Conservation (phyloP, 140 eudicot species). For the Oenanthe javanica region DNA sequence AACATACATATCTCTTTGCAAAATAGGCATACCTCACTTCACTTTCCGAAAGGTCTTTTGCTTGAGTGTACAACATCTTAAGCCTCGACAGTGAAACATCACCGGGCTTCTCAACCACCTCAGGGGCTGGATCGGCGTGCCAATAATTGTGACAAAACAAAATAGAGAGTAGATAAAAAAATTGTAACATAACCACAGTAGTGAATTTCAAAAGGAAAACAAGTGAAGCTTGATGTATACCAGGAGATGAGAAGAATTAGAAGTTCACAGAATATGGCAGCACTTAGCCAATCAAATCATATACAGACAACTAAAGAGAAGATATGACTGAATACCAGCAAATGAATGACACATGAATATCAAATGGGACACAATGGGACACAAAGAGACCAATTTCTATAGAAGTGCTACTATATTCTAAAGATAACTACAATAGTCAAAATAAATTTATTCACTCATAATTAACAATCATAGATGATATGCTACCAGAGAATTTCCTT, state of each 20-base stretch:
- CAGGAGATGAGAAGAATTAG: background rate
- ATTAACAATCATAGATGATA: background rate
- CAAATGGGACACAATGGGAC: no score
- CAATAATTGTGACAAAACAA: background rate
- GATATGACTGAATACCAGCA: background rate
- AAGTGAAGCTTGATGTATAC: background rate
- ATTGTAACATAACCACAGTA: background rate
- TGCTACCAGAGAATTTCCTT: background rate
- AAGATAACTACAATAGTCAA: background rate
- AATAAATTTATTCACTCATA: background rate
- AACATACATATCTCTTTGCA: background rate
- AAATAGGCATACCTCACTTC: conserved; percentile 58
- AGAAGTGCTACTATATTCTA: background rate
- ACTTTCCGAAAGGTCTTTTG: conserved; percentile 78
- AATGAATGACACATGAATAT: background rate
- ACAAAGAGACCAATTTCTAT: background rate
- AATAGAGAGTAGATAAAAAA: background rate
- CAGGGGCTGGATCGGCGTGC: conserved; percentile 61
- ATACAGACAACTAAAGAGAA: background rate
- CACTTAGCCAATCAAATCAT: background rate
- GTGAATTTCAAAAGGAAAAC: background rate
- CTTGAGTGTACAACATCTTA: conserved; percentile 69
- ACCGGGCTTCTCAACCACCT: conserved; percentile 80
- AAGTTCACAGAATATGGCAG: background rate
- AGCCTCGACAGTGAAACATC: conserved; percentile 70